Evolutionary conservation across 805 yeast genomes (phyloP).

Genomic region (Wickerhamiella dianesei): DNA sequence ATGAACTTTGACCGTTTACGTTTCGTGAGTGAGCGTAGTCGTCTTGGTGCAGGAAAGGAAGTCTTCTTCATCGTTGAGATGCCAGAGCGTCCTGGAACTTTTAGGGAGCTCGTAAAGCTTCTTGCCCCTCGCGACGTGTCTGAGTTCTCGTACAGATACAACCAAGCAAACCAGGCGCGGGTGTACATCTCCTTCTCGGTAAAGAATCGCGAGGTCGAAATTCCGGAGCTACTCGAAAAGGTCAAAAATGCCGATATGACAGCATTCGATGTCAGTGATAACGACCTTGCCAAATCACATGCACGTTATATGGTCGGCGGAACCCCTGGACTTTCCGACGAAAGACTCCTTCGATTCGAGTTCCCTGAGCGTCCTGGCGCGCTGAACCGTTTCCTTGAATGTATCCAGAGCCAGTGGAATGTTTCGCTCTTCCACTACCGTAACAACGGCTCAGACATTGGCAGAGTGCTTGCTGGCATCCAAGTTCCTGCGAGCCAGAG

Average conservation of each 20-base stretch:
- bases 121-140: conserved; percentile 85
- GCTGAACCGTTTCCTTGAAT: conserved; percentile 58
- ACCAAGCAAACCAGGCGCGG: conserved; percentile 40
- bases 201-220: conserved; percentile 50
- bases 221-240: conserved; percentile 45
- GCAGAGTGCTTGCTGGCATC: conserved; percentile 82
- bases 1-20: conserved; percentile 95
- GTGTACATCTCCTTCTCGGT: conserved; percentile 85
- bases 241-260: conserved; percentile 52
- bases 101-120: conserved; percentile 57
- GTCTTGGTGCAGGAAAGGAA: conserved; percentile 96
- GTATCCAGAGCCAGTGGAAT: conserved; percentile 72
- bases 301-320: conserved; percentile 97
- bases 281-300: conserved; percentile 91
- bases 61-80: conserved; percentile 80
- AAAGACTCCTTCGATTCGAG: conserved; percentile 69
- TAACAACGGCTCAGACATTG: conserved; percentile 92
- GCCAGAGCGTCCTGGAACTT: conserved; percentile 89
- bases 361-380: conserved; percentile 99
- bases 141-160: conserved; percentile 81
- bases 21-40: conserved; percentile 94
- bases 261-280: conserved; percentile 76
- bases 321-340: conserved; percentile 55
- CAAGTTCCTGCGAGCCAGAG: conserved; percentile 64
- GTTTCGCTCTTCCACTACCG: conserved; percentile 91